phyloP scores from a whole-genome alignment of 1,284 basidiomycete species.

The Apiotrichum brassicae region DNA sequence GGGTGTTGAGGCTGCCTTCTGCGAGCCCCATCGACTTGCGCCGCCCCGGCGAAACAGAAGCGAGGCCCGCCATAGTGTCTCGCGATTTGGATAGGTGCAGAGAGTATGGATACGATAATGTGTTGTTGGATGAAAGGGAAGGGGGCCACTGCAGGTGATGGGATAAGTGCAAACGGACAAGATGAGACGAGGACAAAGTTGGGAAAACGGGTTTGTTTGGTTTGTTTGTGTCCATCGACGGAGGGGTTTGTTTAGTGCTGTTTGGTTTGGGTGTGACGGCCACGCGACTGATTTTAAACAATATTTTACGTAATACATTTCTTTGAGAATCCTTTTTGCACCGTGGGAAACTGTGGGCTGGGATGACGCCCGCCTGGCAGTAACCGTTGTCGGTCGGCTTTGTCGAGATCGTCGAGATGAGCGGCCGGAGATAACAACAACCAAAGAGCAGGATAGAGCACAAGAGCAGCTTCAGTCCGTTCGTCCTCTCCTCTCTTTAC shows the following conservation, averaged over 20 bases:
- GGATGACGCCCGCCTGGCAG: too few species aligned
- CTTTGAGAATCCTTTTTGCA: too few species aligned
- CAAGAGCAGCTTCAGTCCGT: too few species aligned
- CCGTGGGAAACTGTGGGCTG: too few species aligned
- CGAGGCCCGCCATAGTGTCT: slow-evolving; percentile 9
- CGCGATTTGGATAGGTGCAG: background rate
- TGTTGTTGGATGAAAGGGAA: too few species aligned
- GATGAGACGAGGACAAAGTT: background rate
- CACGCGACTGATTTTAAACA: slow-evolving; percentile 6
- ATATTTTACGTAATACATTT: background rate
- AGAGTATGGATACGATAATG: too few species aligned
- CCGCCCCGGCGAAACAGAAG: slow-evolving; percentile 11
- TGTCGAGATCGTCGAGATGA: too few species aligned
- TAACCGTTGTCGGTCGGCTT: too few species aligned
- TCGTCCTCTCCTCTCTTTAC: background rate
- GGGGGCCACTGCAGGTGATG: too few species aligned
- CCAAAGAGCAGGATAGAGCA: too few species aligned
- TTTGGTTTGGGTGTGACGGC: background rate
- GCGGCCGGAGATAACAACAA: too few species aligned
- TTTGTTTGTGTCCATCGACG: slow-evolving; percentile 19
- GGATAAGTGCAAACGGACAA: background rate
- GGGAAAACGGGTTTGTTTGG: background rate
- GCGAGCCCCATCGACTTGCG: slow-evolving; percentile 27
- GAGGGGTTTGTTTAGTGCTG: too few species aligned
- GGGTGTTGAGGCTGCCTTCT: slow-evolving; percentile 26